Evolutionary conservation across 2,329 filamentous ascomycete genomes (phyloP).

Genomic region (Pseudogymnoascus verrucosus): DNA sequence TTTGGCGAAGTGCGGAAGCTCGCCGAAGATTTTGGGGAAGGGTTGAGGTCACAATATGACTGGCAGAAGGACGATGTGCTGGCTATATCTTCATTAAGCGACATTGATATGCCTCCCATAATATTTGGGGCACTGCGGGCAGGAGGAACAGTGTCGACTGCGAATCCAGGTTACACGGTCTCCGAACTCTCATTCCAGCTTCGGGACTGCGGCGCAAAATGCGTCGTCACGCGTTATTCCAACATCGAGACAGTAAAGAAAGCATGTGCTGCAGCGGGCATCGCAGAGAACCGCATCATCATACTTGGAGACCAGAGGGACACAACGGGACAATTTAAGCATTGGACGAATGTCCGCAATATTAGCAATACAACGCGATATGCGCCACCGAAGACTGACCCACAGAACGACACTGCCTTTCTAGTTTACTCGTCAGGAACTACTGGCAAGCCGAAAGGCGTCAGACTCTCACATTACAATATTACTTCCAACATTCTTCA

Average conservation of each 20-base stretch:
- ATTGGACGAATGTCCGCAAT: conserved; percentile 62
- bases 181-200: conserved; percentile 80
- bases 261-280: conserved; percentile 59
- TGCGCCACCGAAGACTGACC: conserved; percentile 41
- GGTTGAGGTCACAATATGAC: conserved; percentile 62
- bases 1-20: conserved; percentile 57
- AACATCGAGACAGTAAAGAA: conserved; percentile 54
- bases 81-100: conserved; percentile 72
- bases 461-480: conserved; percentile 43
- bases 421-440: conserved; percentile 82
- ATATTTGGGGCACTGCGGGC: conserved; percentile 74
- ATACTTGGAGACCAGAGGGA: conserved; percentile 63
- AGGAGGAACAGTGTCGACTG: conserved; percentile 66
- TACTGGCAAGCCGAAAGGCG: conserved; percentile 77
- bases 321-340: conserved; percentile 61
- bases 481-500: conserved; percentile 33
- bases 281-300: conserved; percentile 61
- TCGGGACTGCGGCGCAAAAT: conserved; percentile 63
- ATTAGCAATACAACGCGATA: conserved; percentile 52
- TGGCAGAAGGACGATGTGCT: conserved; percentile 80
- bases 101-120: conserved; percentile 66
- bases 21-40: conserved; percentile 68
- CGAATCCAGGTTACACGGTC: conserved; percentile 74
- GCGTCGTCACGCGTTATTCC: conserved; percentile 60
- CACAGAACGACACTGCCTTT: conserved; percentile 58